These are phyloP conservation scores for Saccharomycopsis phalli DNA, from an alignment of 1,139 yeast genomes.

Conservation along the genomic window DNA sequence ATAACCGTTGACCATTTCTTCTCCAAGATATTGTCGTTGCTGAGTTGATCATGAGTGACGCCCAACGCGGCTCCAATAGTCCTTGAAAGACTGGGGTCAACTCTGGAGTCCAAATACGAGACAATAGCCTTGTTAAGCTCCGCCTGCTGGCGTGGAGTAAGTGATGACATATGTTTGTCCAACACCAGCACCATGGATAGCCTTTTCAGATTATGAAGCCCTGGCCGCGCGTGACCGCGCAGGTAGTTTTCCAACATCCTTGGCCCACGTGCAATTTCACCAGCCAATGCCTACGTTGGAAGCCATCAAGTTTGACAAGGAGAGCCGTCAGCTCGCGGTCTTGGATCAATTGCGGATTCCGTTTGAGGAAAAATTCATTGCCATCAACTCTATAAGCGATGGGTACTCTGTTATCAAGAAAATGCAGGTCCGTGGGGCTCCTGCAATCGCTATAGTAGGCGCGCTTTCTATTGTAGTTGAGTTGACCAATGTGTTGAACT, in stretches of 20 bases:
- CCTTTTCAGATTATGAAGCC: too few relatives aligned
- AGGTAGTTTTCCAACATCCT: too few relatives aligned
- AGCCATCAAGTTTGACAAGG: conserved; percentile 61
- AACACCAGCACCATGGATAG: conserved; percentile 3
- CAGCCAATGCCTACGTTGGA: conserved; percentile 31
- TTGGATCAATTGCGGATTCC: conserved; percentile 82
- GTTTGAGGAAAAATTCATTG: conserved; percentile 60
- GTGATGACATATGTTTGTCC: conserved; percentile 26
- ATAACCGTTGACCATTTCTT: conserved; percentile 88
- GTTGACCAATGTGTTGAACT: conserved; percentile 28
- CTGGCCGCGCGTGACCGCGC: too few relatives aligned
- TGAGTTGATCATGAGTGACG: conserved; percentile 21
- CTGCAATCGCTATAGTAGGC: conserved; percentile 96
- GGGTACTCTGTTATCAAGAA: conserved; percentile 74
- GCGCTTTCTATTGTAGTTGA: conserved; percentile 78
- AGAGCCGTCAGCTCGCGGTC: conserved; percentile 41
- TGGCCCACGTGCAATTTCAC: too few relatives aligned
- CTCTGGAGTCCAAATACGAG: conserved; percentile 40
- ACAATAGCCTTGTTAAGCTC: conserved; percentile 50
- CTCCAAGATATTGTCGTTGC: conserved; percentile 42
- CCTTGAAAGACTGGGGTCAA: conserved; percentile 19
- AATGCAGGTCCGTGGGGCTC: conserved; percentile 98
- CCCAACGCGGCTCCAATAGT: conserved; percentile 21
- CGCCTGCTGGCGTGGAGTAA: conserved; percentile 41
- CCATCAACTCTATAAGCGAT: conserved; percentile 51